Conservation (phyloP, 805 yeast genomes). For the Pichia sporocuriosa region DNA sequence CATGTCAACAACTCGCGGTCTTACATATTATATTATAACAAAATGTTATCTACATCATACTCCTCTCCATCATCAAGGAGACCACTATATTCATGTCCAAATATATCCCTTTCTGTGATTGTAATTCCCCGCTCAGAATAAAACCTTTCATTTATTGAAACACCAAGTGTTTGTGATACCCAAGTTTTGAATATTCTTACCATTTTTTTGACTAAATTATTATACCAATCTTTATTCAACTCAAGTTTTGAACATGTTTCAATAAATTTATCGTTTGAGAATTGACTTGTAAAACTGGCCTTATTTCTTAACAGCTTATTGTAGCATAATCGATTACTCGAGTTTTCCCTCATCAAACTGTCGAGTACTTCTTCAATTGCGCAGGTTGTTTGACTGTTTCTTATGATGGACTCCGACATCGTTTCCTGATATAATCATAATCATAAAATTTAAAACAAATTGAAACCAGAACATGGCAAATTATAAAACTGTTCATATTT, state of each 20-base stretch:
- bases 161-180: neutral
- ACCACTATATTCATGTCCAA: constrained; percentile 8
- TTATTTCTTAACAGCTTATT: constrained; percentile 3
- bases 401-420: no score
- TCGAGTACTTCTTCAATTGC: constrained; percentile 1
- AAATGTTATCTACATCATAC: constrained; percentile 8
- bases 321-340: neutral
- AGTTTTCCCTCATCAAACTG: neutral
- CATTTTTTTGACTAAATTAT: neutral
- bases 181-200: constrained; percentile 9
- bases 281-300: constrained; percentile 6
- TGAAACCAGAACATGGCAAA: no score
- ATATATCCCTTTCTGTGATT: constrained; percentile 6
- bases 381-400: no score
- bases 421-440: no score
- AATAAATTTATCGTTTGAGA: constrained; percentile 3
- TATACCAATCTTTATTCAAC: neutral
- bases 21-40: neutral
- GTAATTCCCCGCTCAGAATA: neutral
- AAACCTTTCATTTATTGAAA: neutral
- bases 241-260: neutral
- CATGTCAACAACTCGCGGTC: no score
- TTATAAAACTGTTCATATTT: no score
- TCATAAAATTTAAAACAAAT: no score
- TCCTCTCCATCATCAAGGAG: constrained; percentile 3